Conservation (phyloP, 2,329 filamentous ascomycete species). For the Pyrenophora tritici-repentis region DNA sequence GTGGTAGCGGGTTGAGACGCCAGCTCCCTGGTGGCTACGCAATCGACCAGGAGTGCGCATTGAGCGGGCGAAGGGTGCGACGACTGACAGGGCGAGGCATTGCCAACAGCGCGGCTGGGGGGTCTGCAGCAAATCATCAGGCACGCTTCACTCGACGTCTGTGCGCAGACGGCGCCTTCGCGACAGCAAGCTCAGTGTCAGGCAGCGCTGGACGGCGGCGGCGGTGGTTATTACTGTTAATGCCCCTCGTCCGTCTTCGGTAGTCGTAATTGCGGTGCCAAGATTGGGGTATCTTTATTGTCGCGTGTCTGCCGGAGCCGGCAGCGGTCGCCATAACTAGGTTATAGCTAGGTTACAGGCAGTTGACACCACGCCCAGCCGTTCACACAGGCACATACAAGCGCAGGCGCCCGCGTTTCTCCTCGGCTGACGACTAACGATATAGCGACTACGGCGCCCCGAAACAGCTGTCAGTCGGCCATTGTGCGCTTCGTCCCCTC, state of each 20-base stretch:
- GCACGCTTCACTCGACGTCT: not conserved
- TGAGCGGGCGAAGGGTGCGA: slow-evolving; percentile 5
- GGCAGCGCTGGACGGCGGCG: slow-evolving; percentile 9
- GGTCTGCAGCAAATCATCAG: slow-evolving; percentile 11
- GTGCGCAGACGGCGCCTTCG: slow-evolving; percentile 5
- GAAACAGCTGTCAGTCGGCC: not conserved
- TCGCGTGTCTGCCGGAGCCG: no score
- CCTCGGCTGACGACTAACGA: no score
- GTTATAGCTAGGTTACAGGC: no score
- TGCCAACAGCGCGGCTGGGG: not conserved
- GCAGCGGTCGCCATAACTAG: no score
- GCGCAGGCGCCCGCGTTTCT: no score
- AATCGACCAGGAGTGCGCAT: not conserved
- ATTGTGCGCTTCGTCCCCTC: not conserved
- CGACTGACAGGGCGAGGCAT: slow-evolving; percentile 5
- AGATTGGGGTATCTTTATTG: no score
- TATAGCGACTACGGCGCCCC: not conserved
- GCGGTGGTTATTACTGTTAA: slow-evolving; percentile 2
- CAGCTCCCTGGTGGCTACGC: not conserved
- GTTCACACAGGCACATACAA: not conserved
- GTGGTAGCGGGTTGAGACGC: not conserved
- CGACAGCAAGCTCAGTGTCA: not conserved
- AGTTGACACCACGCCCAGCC: not conserved
- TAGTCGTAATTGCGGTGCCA: no score
- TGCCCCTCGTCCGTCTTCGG: not conserved